phyloP scores from a whole-genome alignment of 75 land plant species.

The Larix kaempferi region DNA sequence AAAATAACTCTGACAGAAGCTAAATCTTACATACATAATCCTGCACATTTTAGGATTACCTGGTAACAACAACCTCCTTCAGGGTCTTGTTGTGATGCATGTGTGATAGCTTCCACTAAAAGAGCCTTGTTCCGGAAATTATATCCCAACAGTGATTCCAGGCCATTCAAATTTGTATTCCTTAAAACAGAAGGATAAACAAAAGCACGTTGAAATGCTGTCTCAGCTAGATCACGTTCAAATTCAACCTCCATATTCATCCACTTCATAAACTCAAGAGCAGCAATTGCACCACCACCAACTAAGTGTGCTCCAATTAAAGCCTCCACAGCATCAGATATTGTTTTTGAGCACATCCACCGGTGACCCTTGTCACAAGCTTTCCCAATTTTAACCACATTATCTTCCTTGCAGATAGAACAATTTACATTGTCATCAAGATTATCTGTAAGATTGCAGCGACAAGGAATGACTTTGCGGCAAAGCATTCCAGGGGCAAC shows the following conservation, averaged over 20 bases:
- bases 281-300: constrained; percentile 55
- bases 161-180: constrained; percentile 8
- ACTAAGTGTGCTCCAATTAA: constrained; percentile 84
- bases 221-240: constrained; percentile 21
- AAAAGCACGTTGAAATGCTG: constrained; percentile 12
- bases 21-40: too few species aligned
- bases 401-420: constrained; percentile 14
- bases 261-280: constrained; percentile 80
- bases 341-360: constrained; percentile 95
- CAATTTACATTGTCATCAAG: neutral
- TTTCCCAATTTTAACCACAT: constrained; percentile 51
- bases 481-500: constrained; percentile 81
- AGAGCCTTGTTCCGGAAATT: constrained; percentile 36
- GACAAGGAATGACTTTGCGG: constrained; percentile 37
- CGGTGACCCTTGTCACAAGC: constrained; percentile 81
- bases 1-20: neutral
- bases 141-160: constrained; percentile 33
- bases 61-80: constrained; percentile 41
- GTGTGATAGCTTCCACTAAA: constrained; percentile 45
- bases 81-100: constrained; percentile 35
- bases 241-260: constrained; percentile 58
- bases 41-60: neutral
- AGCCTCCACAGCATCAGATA: constrained; percentile 92
- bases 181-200: constrained; percentile 16
- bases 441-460: constrained; percentile 24